A percentile compares a stretch with the other conserved stretches of the same genome.
Conservation (phyloP, 805 yeast genomes). For the Nakazawaea pomicola region DNA sequence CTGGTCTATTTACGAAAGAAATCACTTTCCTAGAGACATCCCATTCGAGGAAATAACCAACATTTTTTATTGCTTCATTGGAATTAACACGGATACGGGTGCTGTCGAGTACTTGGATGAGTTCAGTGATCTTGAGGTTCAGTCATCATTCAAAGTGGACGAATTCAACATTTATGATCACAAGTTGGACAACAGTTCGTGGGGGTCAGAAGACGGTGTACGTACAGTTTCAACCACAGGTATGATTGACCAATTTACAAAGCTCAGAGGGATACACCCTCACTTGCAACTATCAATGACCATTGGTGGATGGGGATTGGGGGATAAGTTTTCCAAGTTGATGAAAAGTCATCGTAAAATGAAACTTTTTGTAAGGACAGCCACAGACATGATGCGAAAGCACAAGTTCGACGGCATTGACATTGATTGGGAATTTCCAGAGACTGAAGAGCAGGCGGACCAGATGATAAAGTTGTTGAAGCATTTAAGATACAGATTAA, state of each 20-base stretch:
- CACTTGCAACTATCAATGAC: slow-evolving; percentile 60
- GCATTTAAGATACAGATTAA: slow-evolving; percentile 34
- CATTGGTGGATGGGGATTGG: slow-evolving; percentile 74
- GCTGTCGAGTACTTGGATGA: slow-evolving; percentile 49
- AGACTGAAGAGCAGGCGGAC: slow-evolving; percentile 37
- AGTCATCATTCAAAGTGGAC: slow-evolving; percentile 14
- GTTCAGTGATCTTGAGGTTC: slow-evolving; percentile 57
- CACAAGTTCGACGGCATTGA: slow-evolving; percentile 87
- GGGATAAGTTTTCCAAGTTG: slow-evolving; percentile 33
- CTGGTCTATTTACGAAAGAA: slow-evolving; percentile 67
- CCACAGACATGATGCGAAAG: slow-evolving; percentile 39
- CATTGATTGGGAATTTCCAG: slow-evolving; percentile 92
- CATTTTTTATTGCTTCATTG: slow-evolving; percentile 73
- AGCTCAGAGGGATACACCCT: slow-evolving; percentile 20
- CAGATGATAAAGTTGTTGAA: slow-evolving; percentile 39
- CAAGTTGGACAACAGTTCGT: background rate
- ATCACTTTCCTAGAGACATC: slow-evolving; percentile 56
- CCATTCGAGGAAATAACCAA: slow-evolving; percentile 57
- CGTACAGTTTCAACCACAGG: slow-evolving; percentile 17
- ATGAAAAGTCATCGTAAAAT: slow-evolving; percentile 23
- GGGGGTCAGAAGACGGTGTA: background rate
- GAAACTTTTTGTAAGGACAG: slow-evolving; percentile 42
- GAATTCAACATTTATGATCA: background rate
- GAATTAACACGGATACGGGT: slow-evolving; percentile 52
- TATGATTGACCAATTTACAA: slow-evolving; percentile 24